A percentile compares a stretch with the other conserved stretches of the same genome.
These are phyloP conservation scores for Tetrahymena borealis DNA, from an alignment of 73 alveolate species.

Conservation along the genomic window DNA sequence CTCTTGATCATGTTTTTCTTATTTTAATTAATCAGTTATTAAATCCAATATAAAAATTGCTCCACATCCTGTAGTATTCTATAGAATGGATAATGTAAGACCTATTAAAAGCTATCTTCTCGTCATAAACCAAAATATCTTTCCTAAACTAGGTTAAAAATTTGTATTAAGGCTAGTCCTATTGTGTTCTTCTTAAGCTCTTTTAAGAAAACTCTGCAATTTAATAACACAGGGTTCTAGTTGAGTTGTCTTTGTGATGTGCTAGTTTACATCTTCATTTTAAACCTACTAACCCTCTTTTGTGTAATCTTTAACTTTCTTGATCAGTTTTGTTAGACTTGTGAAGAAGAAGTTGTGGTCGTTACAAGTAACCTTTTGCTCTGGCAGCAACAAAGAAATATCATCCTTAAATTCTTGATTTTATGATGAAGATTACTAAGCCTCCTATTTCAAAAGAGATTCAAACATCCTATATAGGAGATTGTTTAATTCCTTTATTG, in stretches of 20 bases:
- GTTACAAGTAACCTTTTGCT: not conserved
- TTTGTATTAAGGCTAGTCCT: not conserved
- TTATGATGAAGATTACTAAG: too few relatives aligned
- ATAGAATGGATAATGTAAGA: not conserved
- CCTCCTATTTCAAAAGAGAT: too few relatives aligned
- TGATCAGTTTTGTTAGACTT: not conserved
- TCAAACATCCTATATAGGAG: too few relatives aligned
- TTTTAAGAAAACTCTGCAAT: not conserved
- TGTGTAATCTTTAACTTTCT: not conserved
- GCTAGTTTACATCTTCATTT: not conserved
- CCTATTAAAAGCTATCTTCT: not conserved
- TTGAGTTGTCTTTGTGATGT: not conserved
- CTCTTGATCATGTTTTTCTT: not conserved
- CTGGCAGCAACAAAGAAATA: not conserved
- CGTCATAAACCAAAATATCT: not conserved
- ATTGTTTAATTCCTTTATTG: too few relatives aligned
- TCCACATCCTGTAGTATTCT: not conserved
- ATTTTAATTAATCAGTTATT: not conserved
- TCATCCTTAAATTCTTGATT: too few relatives aligned
- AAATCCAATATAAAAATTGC: not conserved
- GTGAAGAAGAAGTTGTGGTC: not conserved
- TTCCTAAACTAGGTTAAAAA: not conserved
- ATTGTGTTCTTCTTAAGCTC: not conserved
- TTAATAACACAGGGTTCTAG: not conserved
- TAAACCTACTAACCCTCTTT: not conserved